Evolutionary conservation across 768 basidiomycete genomes (phyloP).

Genomic region (Leccinum fibrillosum): DNA sequence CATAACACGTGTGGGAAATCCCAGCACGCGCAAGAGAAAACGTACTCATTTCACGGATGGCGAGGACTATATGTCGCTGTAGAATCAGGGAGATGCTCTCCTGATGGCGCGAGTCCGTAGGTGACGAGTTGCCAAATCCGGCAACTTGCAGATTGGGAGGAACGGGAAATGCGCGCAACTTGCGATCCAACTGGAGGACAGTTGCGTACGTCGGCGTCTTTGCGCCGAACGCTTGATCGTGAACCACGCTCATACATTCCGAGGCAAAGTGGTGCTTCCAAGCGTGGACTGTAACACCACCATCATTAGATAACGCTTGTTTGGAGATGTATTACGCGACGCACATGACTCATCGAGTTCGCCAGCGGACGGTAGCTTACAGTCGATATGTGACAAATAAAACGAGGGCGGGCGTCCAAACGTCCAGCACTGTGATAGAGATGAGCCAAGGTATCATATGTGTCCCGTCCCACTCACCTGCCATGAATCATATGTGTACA

Average conservation of each 20-base stretch:
- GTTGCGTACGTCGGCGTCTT: slow-evolving; percentile 67
- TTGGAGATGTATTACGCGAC: background rate
- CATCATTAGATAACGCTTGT: slow-evolving; percentile 7
- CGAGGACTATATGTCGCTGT: slow-evolving; percentile 65
- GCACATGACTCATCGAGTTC: slow-evolving; percentile 59
- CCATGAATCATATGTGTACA: slow-evolving; percentile 37
- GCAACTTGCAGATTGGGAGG: slow-evolving; percentile 64
- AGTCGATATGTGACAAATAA: slow-evolving; percentile 63
- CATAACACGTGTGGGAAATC: slow-evolving; percentile 1
- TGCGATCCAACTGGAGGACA: slow-evolving; percentile 63
- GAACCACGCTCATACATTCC: slow-evolving; percentile 66
- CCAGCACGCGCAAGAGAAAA: slow-evolving; percentile 7
- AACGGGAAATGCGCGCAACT: slow-evolving; percentile 65
- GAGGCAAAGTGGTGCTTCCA: slow-evolving; percentile 72
- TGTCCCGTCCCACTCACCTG: slow-evolving; percentile 22
- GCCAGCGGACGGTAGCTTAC: slow-evolving; percentile 53
- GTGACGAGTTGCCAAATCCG: slow-evolving; percentile 55
- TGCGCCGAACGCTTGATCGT: slow-evolving; percentile 71
- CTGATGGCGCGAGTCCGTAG: slow-evolving; percentile 39
- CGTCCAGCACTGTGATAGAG: slow-evolving; percentile 55
- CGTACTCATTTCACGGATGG: slow-evolving; percentile 68
- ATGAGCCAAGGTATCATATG: slow-evolving; percentile 21
- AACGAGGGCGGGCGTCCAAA: slow-evolving; percentile 71
- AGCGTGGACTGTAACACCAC: slow-evolving; percentile 44
- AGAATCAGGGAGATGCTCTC: slow-evolving; percentile 44